Evolutionary conservation across 495 filamentous ascomycete genomes (phyloP).

Genomic region (Aspergillus hancockii): DNA sequence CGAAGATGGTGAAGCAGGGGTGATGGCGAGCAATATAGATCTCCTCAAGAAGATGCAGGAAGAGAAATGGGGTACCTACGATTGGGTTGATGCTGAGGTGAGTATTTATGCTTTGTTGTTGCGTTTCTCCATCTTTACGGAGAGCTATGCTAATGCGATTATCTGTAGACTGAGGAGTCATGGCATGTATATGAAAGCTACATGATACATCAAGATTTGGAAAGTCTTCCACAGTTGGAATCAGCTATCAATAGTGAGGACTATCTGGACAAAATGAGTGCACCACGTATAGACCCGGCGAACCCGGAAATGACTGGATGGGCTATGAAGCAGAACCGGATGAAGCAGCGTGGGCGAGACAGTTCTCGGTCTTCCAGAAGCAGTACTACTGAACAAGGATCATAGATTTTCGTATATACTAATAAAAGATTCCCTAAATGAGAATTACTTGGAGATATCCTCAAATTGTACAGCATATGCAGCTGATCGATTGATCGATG

Average conservation of each 20-base stretch:
- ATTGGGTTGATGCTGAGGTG: conserved; percentile 71
- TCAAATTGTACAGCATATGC: background rate
- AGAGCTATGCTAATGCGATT: conserved; percentile 19
- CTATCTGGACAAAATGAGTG: conserved; percentile 67
- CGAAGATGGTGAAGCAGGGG: conserved; percentile 53
- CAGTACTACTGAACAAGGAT: conserved; percentile 28
- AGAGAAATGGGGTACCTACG: conserved; percentile 64
- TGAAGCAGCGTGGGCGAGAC: conserved; percentile 30
- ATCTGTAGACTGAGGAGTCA: conserved; percentile 54
- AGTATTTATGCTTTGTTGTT: conserved; percentile 14
- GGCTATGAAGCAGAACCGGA: conserved; percentile 53
- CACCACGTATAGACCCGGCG: conserved; percentile 57
- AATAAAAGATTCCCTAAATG: background rate
- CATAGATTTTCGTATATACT: conserved; percentile 2
- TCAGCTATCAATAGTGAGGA: conserved; percentile 55
- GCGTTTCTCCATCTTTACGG: background rate
- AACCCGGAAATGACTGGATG: conserved; percentile 49
- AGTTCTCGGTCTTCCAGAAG: conserved; percentile 14
- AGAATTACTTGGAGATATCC: background rate
- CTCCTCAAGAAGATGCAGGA: conserved; percentile 62
- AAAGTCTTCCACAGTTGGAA: conserved; percentile 49
- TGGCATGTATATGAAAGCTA: conserved; percentile 61
- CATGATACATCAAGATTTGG: conserved; percentile 57
- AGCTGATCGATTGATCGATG: background rate
- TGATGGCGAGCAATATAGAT: conserved; percentile 52